These are phyloP conservation scores for Neospora caninum DNA, from an alignment of 169 alveolate species.

Conservation along the genomic window DNA sequence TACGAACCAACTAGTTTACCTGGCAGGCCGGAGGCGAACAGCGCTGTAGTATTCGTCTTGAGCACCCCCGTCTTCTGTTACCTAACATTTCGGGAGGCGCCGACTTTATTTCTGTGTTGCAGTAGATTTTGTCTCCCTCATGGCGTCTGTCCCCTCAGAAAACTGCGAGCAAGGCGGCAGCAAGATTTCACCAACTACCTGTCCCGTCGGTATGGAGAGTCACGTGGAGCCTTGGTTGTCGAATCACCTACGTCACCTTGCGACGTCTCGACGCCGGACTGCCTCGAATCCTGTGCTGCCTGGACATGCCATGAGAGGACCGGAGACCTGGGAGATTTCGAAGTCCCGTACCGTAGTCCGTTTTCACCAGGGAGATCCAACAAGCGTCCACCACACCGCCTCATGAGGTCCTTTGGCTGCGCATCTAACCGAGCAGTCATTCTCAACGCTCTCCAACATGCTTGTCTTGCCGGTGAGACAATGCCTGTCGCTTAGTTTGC, in stretches of 20 bases:
- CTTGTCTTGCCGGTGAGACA: slow-evolving; percentile 19
- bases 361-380: background rate
- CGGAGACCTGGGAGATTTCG: background rate
- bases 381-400: background rate
- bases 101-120: background rate
- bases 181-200: background rate
- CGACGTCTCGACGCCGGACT: background rate
- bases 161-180: background rate
- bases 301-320: background rate
- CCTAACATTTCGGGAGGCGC: background rate
- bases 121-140: too few relatives aligned
- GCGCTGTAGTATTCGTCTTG: too few relatives aligned
- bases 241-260: background rate
- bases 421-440: slow-evolving; percentile 16
- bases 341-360: slow-evolving; percentile 3
- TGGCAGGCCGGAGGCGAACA: too few relatives aligned
- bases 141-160: background rate
- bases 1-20: too few relatives aligned
- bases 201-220: background rate
- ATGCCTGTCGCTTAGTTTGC: too few relatives aligned
- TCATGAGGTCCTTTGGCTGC: background rate
- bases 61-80: too few relatives aligned
- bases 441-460: background rate
- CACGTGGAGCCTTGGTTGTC: background rate
- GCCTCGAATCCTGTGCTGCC: background rate